Conservation (phyloP, 495 filamentous ascomycete species). For the Pyrenopolyporus hunteri region DNA sequence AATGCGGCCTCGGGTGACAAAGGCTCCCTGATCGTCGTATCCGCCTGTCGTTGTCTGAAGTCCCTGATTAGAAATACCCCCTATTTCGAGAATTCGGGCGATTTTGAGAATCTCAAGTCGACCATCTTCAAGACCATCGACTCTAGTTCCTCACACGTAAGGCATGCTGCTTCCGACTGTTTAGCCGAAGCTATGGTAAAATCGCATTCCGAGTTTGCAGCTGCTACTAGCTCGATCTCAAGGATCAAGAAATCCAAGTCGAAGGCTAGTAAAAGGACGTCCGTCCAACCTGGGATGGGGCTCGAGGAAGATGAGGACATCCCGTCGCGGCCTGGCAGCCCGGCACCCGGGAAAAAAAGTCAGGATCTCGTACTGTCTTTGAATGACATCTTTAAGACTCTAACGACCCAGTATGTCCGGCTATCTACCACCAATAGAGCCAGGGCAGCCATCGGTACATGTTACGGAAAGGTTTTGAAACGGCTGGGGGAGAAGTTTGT, state of each 20-base stretch:
- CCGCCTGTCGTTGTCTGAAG: conserved; percentile 81
- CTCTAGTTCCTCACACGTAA: conserved; percentile 70
- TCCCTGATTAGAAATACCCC: conserved; percentile 70
- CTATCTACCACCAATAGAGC: conserved; percentile 79
- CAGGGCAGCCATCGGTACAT: conserved; percentile 83
- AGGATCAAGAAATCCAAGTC: conserved; percentile 78
- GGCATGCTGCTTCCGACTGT: conserved; percentile 87
- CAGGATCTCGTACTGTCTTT: conserved; percentile 76
- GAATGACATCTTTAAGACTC: conserved; percentile 76
- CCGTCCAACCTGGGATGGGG: conserved; percentile 53
- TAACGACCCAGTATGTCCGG: conserved; percentile 83
- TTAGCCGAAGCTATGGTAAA: conserved; percentile 80
- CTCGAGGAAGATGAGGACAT: conserved; percentile 78
- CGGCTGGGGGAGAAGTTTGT: conserved; percentile 76
- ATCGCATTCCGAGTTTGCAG: conserved; percentile 70
- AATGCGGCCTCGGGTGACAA: conserved; percentile 80
- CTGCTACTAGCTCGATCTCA: conserved; percentile 58
- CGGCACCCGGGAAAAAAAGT: conserved; percentile 70
- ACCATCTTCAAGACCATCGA: conserved; percentile 86
- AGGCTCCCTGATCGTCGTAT: conserved; percentile 77
- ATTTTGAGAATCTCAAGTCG: conserved; percentile 85
- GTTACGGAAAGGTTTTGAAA: conserved; percentile 80
- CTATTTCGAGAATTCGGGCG: conserved; percentile 87
- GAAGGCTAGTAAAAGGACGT: conserved; percentile 70
- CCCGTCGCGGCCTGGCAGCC: conserved; percentile 75